These are phyloP conservation scores for Mycena haematopus DNA, from an alignment of 768 basidiomycete genomes.

Conservation along the genomic window DNA sequence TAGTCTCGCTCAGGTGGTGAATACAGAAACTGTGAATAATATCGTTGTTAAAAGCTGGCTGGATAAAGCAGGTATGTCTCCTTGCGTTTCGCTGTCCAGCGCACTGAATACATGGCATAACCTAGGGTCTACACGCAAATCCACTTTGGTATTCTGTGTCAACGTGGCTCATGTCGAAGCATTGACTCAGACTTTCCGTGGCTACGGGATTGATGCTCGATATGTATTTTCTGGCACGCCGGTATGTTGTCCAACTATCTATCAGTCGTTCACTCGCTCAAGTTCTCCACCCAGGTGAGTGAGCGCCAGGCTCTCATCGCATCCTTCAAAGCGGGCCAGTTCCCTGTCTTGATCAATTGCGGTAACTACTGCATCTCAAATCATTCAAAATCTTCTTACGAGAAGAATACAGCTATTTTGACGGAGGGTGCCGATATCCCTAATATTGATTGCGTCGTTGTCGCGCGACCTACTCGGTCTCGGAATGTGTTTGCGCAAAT, in stretches of 20 bases:
- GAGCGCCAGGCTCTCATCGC: conserved; percentile 71
- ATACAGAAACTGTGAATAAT: conserved; percentile 77
- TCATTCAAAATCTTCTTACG: neutral
- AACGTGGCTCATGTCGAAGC: conserved; percentile 80
- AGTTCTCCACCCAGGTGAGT: conserved; percentile 24
- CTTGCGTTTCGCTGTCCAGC: neutral
- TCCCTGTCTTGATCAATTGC: conserved; percentile 90
- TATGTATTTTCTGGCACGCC: conserved; percentile 78
- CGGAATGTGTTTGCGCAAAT: conserved; percentile 92
- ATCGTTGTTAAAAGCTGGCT: conserved; percentile 86
- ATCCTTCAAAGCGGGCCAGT: conserved; percentile 73
- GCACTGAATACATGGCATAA: conserved; percentile 13
- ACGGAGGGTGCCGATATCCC: conserved; percentile 97
- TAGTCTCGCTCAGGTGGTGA: conserved; percentile 82
- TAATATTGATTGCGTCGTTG: conserved; percentile 88
- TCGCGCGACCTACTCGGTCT: conserved; percentile 89
- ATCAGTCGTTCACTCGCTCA: neutral
- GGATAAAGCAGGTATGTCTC: conserved; percentile 74
- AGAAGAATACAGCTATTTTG: conserved; percentile 65
- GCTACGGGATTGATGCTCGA: conserved; percentile 83
- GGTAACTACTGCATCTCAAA: conserved; percentile 50
- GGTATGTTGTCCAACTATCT: conserved; percentile 7
- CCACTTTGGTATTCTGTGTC: conserved; percentile 93
- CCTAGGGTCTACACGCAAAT: conserved; percentile 65
- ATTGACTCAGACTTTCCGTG: conserved; percentile 75